Evolutionary conservation across 345 rosid species (phyloP).

Genomic region (Arabis hirsuta): DNA sequence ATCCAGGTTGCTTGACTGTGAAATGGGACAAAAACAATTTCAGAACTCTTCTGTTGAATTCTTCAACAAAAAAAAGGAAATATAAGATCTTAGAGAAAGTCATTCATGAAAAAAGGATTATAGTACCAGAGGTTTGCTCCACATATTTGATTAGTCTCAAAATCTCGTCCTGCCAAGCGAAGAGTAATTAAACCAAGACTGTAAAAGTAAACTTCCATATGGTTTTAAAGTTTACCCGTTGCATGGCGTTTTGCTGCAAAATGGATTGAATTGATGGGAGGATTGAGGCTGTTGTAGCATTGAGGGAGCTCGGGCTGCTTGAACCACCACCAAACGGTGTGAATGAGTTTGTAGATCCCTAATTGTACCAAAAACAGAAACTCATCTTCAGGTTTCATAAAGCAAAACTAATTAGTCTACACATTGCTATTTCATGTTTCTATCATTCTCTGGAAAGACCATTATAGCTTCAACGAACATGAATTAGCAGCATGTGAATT

Average conservation of each 20-base stretch:
- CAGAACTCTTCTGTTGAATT: slow-evolving; percentile 29
- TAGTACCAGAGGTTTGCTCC: slow-evolving; percentile 84
- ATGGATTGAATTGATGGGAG: slow-evolving; percentile 80
- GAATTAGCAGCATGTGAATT: background rate
- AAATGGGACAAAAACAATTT: slow-evolving; percentile 34
- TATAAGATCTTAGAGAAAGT: slow-evolving; percentile 2
- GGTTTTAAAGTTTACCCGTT: slow-evolving; percentile 59
- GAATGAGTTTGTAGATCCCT: slow-evolving; percentile 66
- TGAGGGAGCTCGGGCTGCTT: slow-evolving; percentile 55
- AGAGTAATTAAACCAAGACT: background rate
- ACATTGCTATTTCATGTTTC: slow-evolving; percentile 9
- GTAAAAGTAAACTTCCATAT: background rate
- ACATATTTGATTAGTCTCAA: slow-evolving; percentile 71
- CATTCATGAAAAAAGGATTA: slow-evolving; percentile 11
- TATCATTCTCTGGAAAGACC: slow-evolving; percentile 9
- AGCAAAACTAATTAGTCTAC: slow-evolving; percentile 13
- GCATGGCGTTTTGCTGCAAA: slow-evolving; percentile 80
- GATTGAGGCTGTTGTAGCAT: slow-evolving; percentile 51
- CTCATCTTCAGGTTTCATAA: slow-evolving; percentile 14
- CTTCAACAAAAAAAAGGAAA: background rate
- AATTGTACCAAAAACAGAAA: slow-evolving; percentile 39
- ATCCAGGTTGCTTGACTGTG: slow-evolving; percentile 71
- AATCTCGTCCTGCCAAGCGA: slow-evolving; percentile 85
- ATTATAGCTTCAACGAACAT: slow-evolving; percentile 20
- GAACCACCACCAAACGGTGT: slow-evolving; percentile 56